Base-by-base conservation (phyloP, 148 eudicot genomes). In the Rhododendron williamsianum region DNA sequence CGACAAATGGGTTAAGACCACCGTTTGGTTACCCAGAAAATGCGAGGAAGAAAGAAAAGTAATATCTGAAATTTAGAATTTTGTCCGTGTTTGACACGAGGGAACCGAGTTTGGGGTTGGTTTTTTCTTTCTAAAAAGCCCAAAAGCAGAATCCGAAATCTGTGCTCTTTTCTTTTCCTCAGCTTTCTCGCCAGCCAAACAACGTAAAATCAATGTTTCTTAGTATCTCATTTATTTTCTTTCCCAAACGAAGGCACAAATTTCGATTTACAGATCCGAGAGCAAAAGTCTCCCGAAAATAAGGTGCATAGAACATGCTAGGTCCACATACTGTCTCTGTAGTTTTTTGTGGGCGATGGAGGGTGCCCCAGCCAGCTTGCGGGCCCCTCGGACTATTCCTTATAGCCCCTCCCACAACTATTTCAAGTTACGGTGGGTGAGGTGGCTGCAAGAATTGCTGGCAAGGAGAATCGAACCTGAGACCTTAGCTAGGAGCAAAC, bases 141-240 rank as follows among this genome's bases (percentile, higher is more conserved):
- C 23, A 10, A 43, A 77, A 77, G 12, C 5, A 36, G 63, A 49
- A 13, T 13, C 8, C 21, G 3, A 48, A 78, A 10, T 46, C 25
- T 78, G 9, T 10, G 38, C 35, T 46, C 35, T n/a, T 78, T 48
- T 48, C 51, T 77, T 78, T 78, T n/a, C 81, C 81, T 48, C 56
- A 10, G 36, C 18, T 78, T 78, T 78, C 58, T 78, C 81, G 81
- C 56, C 81, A 78, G 54, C 58, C 58, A 48, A 46, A 48, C 58
- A 11, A 3, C 48, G 48, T 25, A n/a, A 78, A 65, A 78, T 3
- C 35, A 27, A 38, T 3, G 21, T 76, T 41, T 76, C 45, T 41
- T 41, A 6, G 8, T 76, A 36, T 76, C 21, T 41, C 79, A 2
- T 76, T 21, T 41, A 6, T 76, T 35, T 41, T 4, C 12, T 41